Conservation (phyloP, 2,329 filamentous ascomycete species). For the Aspergillus tubingensis region DNA sequence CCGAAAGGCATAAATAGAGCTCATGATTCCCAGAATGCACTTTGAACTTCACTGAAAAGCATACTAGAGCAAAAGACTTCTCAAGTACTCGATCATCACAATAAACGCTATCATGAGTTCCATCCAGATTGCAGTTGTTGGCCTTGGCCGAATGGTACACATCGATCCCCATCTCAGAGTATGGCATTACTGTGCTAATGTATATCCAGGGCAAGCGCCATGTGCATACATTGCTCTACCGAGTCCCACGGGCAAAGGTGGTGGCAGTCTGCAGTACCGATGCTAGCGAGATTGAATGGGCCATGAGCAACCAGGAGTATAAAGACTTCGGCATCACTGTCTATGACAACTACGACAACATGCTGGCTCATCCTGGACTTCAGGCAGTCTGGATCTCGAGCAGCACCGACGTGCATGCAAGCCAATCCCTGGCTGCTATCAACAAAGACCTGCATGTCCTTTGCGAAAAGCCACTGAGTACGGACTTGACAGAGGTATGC, state of each 20-base stretch:
- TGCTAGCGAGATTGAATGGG: conserved; percentile 44
- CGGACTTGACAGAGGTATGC: conserved; percentile 55
- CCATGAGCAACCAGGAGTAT: conserved; percentile 44
- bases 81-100: neutral
- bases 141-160: conserved; percentile 10
- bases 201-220: conserved; percentile 10
- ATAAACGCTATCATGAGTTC: neutral
- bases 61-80: neutral
- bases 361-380: conserved; percentile 52
- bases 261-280: conserved; percentile 26
- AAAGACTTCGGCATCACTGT: conserved; percentile 47
- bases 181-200: neutral
- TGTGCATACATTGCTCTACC: conserved; percentile 11
- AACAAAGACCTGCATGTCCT: conserved; percentile 51
- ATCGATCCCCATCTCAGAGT: no score
- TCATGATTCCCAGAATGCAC: neutral
- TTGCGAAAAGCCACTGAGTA: conserved; percentile 52
- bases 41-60: neutral
- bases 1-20: neutral
- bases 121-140: conserved; percentile 10
- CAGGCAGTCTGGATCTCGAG: conserved; percentile 54
- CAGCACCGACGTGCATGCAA: conserved; percentile 53
- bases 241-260: conserved; percentile 7
- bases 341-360: conserved; percentile 52
- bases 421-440: conserved; percentile 54